These are phyloP conservation scores for Ampelocalamus luodianensis DNA, from an alignment of 176 grass and related monocot genomes.

Conservation along the genomic window DNA sequence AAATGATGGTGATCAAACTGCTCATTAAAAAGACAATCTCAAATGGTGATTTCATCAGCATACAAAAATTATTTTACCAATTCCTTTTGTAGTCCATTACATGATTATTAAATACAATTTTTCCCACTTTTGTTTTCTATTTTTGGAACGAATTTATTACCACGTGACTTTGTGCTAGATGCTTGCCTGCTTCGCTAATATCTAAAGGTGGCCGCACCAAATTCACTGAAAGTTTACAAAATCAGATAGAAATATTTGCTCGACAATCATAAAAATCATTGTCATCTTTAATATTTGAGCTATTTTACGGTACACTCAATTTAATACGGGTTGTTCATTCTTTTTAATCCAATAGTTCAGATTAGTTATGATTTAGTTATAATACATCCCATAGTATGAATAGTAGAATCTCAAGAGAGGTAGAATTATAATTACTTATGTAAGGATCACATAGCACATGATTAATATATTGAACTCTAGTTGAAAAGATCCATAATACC, in stretches of 20 bases:
- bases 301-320: too few species aligned
- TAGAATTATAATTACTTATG: too few species aligned
- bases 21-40: not conserved
- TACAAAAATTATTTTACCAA: not conserved
- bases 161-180: not conserved
- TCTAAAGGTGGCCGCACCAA: not conserved
- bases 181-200: not conserved
- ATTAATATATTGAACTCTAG: too few species aligned
- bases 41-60: not conserved
- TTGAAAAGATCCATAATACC: too few species aligned
- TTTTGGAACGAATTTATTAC: not conserved
- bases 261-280: not conserved
- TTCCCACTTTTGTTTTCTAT: conserved; percentile 1
- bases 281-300: not conserved
- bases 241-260: not conserved
- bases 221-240: conserved; percentile 21
- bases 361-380: too few species aligned
- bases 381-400: too few species aligned
- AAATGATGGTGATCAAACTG: not conserved
- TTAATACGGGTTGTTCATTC: too few species aligned
- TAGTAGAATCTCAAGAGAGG: too few species aligned
- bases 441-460: too few species aligned
- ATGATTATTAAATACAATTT: not conserved
- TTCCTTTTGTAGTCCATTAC: not conserved
- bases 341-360: too few species aligned